Evolutionary conservation across 108 stramenopile genomes (phyloP).

Genomic region (Ochromonas danica): DNA sequence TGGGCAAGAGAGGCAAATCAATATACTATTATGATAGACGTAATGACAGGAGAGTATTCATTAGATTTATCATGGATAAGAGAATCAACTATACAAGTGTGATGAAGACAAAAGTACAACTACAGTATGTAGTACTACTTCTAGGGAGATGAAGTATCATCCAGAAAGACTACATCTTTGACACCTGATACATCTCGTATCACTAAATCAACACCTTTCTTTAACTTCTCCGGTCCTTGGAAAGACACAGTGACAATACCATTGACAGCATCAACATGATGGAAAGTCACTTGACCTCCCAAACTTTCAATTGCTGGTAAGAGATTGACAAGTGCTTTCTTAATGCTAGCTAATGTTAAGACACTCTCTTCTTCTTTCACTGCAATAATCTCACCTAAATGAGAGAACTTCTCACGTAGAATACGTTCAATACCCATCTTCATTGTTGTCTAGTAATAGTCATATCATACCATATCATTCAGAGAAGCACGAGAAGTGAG

Average conservation of each 20-base stretch:
- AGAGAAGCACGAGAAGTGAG: neutral
- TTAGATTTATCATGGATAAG: no score
- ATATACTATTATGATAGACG: no score
- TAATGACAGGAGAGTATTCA: no score
- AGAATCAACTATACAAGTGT: no score
- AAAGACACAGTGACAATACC: slow-evolving; percentile 1
- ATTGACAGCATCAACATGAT: neutral
- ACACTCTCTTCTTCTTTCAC: neutral
- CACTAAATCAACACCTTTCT: slow-evolving; percentile 19
- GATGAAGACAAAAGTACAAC: no score
- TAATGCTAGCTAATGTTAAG: neutral
- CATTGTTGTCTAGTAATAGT: slow-evolving; percentile 65
- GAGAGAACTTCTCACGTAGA: slow-evolving; percentile 72
- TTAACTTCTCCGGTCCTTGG: slow-evolving; percentile 10
- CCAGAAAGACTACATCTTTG: slow-evolving; percentile 22
- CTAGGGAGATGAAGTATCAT: no score
- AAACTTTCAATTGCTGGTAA: slow-evolving; percentile 33
- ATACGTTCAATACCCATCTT: slow-evolving; percentile 97
- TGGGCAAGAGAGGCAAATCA: no score
- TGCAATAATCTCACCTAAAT: slow-evolving; percentile 66
- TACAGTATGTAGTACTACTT: no score
- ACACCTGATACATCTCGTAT: neutral
- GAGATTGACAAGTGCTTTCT: neutral
- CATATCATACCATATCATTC: neutral
- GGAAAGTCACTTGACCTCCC: slow-evolving; percentile 7